Evolutionary conservation across 192 early-diverging fungal genomes (phyloP), one percentile per base, ranked within the genome.

Genomic region (Entophlyctis luteolus): DNA sequence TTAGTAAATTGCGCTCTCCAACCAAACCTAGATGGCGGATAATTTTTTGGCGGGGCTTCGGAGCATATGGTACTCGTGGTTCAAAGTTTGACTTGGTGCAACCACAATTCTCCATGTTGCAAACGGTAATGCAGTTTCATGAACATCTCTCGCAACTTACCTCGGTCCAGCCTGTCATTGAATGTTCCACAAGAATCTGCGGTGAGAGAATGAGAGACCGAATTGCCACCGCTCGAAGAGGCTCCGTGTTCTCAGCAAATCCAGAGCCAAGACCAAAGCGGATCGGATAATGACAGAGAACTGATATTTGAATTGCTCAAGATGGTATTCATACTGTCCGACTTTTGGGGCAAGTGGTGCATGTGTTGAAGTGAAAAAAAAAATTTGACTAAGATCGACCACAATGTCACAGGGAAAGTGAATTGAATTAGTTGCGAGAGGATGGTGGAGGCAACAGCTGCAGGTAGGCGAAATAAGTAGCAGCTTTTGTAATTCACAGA

Each of bases 31-130:
- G 77, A 70, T 98, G 93, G 37, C 96, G 84, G 67, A 96, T 90
- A 36, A 98, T 89, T 68, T 95, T 96, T 80, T 89, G 14, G 96
- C 96, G 29, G 96, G 87, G 2, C 91, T 87, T 55, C 96, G 90
- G 49, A 96, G 84, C 96, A 96, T 93, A 52, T 93, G 88, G 72
- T 95, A 98, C 58, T 92, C 90, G 73, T 98, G 94, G 49, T 84
- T 88, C 46, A 98, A 79, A n/a, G 96, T 98, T 81, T 97, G 94
- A 59, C 86, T 89, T 25, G 96, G 96, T 5, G 96, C 96, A 27
- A 98, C 93, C 8, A 98, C 96, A 55, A 98, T 98, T 98, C 77
- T 98, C 94, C 94, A 97, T 98, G 84, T 98, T 98, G 78, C 96
- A 98, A 38, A 98, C 95, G 28, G 96, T 97, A 57, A 99, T 94